Evolutionary conservation across 352 stramenopile species (phyloP).

Genomic region (Pythium guiyangense): DNA sequence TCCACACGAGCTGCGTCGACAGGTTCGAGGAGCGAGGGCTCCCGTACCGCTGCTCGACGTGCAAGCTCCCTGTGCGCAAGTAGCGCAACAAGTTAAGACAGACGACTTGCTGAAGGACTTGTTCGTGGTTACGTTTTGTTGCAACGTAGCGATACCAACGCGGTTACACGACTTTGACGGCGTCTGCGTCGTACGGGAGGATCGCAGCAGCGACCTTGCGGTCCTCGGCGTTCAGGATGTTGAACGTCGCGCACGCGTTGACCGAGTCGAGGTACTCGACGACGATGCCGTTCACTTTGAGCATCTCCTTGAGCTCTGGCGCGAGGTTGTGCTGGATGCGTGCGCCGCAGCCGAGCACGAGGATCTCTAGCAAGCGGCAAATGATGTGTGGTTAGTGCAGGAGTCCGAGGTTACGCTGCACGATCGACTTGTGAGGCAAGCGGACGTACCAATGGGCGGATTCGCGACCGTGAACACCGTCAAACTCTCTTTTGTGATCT

Average conservation of each 20-base stretch:
- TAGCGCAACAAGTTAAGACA: neutral
- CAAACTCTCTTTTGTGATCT: slow-evolving; percentile 79
- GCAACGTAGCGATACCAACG: too few relatives aligned
- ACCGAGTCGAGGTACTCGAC: slow-evolving; percentile 83
- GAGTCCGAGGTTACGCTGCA: neutral
- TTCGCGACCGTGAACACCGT: slow-evolving; percentile 73
- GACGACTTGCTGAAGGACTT: neutral
- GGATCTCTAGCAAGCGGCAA: slow-evolving; percentile 40
- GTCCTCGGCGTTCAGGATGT: slow-evolving; percentile 90
- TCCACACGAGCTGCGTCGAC: slow-evolving; percentile 55
- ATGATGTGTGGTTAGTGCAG: too few relatives aligned
- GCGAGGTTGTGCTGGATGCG: slow-evolving; percentile 57
- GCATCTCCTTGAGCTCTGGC: slow-evolving; percentile 59
- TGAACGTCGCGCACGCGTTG: slow-evolving; percentile 88
- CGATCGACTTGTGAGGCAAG: neutral
- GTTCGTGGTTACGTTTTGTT: too few relatives aligned
- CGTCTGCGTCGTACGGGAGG: slow-evolving; percentile 57
- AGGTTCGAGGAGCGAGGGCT: slow-evolving; percentile 58
- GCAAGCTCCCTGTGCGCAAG: slow-evolving; percentile 32
- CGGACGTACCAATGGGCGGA: slow-evolving; percentile 62
- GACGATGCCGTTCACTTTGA: slow-evolving; percentile 82
- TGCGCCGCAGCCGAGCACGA: slow-evolving; percentile 73
- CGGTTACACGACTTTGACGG: slow-evolving; percentile 5
- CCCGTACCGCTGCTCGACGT: slow-evolving; percentile 53
- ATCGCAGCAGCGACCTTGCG: slow-evolving; percentile 77